phyloP scores from a whole-genome alignment of 345 rosid species.

The Euphorbia peplus region DNA sequence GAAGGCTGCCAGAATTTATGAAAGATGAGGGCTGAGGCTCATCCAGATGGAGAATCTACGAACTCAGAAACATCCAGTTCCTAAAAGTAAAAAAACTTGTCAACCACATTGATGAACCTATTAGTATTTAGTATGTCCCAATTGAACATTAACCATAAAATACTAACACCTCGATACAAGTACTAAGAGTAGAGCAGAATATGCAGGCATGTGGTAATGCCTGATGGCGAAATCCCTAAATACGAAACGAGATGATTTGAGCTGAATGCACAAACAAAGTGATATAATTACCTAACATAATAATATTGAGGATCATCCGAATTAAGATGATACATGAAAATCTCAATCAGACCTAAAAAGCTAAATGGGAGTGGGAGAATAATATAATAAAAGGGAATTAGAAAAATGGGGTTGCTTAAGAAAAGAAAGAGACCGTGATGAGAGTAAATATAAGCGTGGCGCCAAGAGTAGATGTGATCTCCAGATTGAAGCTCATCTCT shows the following conservation, averaged over 20 bases:
- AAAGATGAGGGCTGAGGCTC: neutral
- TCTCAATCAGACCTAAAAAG: neutral
- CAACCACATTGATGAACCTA: neutral
- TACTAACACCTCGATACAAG: neutral
- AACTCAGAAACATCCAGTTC: neutral
- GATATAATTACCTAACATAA: too few species aligned
- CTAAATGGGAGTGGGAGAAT: neutral
- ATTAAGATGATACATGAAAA: too few species aligned
- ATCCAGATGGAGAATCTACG: neutral
- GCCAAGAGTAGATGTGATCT: slow-evolving; percentile 88
- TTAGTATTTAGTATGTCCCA: neutral
- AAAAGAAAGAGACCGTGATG: slow-evolving; percentile 58
- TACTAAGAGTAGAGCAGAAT: neutral
- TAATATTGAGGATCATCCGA: neutral
- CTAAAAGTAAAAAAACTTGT: neutral
- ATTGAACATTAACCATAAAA: too few species aligned
- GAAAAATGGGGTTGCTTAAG: neutral
- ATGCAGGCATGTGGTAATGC: neutral
- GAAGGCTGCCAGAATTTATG: neutral
- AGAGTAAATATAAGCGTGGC: slow-evolving; percentile 57
- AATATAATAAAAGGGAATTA: neutral
- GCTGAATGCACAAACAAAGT: too few species aligned
- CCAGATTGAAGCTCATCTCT: slow-evolving; percentile 56
- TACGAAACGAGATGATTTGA: neutral
- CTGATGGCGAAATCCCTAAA: neutral